Percentiles rank a stretch among this genome's conserved stretches.
phyloP scores from a whole-genome alignment of 2,329 filamentous ascomycete genomes.

The Trichoderma pleuroti region DNA sequence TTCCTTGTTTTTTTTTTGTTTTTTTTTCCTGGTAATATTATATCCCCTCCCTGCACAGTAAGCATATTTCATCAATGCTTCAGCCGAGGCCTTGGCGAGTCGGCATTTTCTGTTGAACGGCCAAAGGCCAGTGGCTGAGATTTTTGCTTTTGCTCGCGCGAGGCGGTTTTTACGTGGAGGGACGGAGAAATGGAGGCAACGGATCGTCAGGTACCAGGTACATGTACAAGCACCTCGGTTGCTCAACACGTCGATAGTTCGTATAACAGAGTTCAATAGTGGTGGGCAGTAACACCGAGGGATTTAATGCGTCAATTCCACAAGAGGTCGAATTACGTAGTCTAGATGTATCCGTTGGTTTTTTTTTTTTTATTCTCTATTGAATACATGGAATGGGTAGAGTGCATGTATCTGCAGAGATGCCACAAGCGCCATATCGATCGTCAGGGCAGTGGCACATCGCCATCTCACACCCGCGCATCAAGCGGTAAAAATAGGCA shows the following conservation, averaged over 20 bases:
- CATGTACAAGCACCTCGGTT: not conserved
- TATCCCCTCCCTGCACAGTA: not conserved
- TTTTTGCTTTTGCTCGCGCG: not conserved
- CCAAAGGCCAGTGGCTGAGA: not conserved
- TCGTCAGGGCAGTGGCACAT: not conserved
- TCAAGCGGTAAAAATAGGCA: not conserved
- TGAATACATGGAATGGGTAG: not conserved
- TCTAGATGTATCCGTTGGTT: not conserved
- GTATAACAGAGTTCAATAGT: not conserved
- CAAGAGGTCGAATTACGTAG: not conserved
- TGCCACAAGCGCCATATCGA: not conserved
- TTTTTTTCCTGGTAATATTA: not conserved
- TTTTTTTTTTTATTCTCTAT: not conserved
- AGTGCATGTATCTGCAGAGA: not conserved
- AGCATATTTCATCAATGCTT: not conserved
- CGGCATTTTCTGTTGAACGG: not conserved
- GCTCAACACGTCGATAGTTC: not conserved
- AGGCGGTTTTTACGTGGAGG: not conserved
- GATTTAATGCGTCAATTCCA: not conserved
- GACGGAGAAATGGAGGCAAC: not conserved
- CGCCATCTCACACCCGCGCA: conserved; percentile 2
- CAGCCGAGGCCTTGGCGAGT: not conserved
- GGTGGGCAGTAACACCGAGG: not conserved
- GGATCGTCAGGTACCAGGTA: not conserved
- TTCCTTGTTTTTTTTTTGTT: not conserved